Base-by-base conservation (phyloP, 2,329 filamentous ascomycete species). In the Ophiognomonia clavigignenti-juglandacearum region DNA sequence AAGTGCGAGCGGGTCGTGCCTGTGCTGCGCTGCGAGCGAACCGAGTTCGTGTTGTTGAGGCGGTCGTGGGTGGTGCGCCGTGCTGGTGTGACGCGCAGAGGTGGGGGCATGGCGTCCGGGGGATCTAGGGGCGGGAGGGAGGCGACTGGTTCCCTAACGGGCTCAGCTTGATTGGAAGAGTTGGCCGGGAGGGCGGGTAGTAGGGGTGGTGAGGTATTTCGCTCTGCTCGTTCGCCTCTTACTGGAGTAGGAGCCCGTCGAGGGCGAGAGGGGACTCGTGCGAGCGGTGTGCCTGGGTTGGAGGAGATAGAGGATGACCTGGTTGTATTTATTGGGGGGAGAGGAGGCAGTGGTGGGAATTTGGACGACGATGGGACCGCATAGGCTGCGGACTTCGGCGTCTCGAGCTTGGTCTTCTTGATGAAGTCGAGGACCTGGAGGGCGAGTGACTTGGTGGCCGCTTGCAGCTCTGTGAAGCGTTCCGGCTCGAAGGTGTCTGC, bases 371-470 rank as follows among this genome's bases (percentile, higher is more conserved):
- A 23, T 2, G 47, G 13, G 16, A 54, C 53, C 9, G 52, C 36
- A 29, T 48, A 44, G 4, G 29, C 18, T 19, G 36, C 23, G 5
- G 50, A 45, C 4, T 39, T 13, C 6, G 45, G 37, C 2, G 55
- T 32, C 8, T 61, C 60, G 20, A 66, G 54, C 41, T 59, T 62
- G 18, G 67, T 43, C 6, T 66, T 59, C 43, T 59, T 64, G 24
- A 66, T 61, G 10, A 61, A 61, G 42, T 69, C 65, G 45, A 69
- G 53, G 1, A 65, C 57, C 26, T 65, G 59, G n/a, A 71, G 59
- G 19, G 69, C 69, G 38, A 71, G 64, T 0, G 64, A 50, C 46
- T 67, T 69, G 2, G 67, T 66, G 0, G 68, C 65, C 0, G 64
- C 56, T 44, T 70, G 68, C 5, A 72, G 53, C 16, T 65, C 61